Percentiles rank a stretch among this genome's conserved stretches.
Conservation (phyloP, 1,284 basidiomycete species). For the Pisolithus thermaeus region DNA sequence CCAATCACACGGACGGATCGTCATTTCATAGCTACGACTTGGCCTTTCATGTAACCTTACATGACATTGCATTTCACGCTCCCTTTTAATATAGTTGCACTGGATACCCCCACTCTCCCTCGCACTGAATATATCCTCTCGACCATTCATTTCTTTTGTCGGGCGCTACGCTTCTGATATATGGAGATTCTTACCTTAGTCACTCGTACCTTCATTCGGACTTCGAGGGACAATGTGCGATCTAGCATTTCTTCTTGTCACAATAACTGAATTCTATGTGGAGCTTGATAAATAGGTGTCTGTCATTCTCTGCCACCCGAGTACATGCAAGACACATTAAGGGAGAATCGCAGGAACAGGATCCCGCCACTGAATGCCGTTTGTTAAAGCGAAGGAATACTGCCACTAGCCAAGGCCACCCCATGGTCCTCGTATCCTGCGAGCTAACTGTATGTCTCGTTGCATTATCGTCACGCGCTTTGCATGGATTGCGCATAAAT, state of each 20-base stretch:
- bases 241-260: conserved; percentile 4
- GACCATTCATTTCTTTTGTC: neutral
- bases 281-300: too few species aligned
- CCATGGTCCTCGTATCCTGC: conserved; percentile 88
- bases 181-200: conserved; percentile 4
- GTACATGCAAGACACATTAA: conserved; percentile 14
- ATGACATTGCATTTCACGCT: conserved; percentile 10
- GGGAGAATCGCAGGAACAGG: too few species aligned
- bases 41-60: conserved; percentile 3
- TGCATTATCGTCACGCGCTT: conserved; percentile 99
- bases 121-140: neutral
- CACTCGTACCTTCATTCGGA: conserved; percentile 13
- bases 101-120: conserved; percentile 21
- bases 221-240: conserved; percentile 11
- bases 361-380: too few species aligned
- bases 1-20: conserved; percentile 15
- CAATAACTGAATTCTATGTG: neutral
- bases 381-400: too few species aligned
- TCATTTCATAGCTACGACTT: conserved; percentile 18
- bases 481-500: conserved; percentile 95
- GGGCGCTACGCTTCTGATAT: conserved; percentile 2
- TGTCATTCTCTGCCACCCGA: neutral
- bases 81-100: conserved; percentile 23
- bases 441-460: conserved; percentile 92
- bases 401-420: conserved; percentile 40